phyloP scores from a whole-genome alignment of 768 basidiomycete genomes.

The Boletus edulis region DNA sequence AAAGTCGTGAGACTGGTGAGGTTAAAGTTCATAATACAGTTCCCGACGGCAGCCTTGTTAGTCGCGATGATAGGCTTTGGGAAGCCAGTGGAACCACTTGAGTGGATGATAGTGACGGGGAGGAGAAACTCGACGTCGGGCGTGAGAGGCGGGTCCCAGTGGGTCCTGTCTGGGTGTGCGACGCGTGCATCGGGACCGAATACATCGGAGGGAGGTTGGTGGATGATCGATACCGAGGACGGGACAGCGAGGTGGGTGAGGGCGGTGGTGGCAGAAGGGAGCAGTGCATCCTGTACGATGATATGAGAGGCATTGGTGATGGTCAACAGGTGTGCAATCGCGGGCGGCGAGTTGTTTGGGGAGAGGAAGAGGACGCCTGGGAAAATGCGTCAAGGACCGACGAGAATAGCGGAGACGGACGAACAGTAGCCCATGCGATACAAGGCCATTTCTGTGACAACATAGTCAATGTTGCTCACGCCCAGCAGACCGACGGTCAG shows the following conservation, averaged over 20 bases:
- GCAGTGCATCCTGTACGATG: conserved; percentile 18
- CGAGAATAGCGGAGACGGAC: neutral
- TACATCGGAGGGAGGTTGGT: conserved; percentile 19
- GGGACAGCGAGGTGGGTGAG: conserved; percentile 18
- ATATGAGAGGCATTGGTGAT: conserved; percentile 20
- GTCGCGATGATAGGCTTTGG: conserved; percentile 43
- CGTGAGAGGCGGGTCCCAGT: conserved; percentile 18
- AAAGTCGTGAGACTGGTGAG: conserved; percentile 21
- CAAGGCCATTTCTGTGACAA: conserved; percentile 23
- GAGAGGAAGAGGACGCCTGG: conserved; percentile 36
- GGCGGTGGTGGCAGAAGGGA: conserved; percentile 14
- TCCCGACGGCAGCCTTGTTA: conserved; percentile 35
- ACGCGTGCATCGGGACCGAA: conserved; percentile 17
- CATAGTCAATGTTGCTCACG: conserved; percentile 27
- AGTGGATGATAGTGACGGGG: conserved; percentile 24
- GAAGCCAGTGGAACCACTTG: conserved; percentile 42
- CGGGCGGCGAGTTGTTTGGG: conserved; percentile 44
- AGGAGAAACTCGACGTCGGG: conserved; percentile 22
- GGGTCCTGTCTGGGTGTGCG: conserved; percentile 18
- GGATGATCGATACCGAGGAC: conserved; percentile 20
- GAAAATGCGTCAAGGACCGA: neutral
- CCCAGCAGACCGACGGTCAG: conserved; percentile 28
- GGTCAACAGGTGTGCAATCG: conserved; percentile 43
- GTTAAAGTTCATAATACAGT: conserved; percentile 33
- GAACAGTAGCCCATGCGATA: conserved; percentile 33